phyloP scores from a whole-genome alignment of 768 basidiomycete species.

The Podaxis sp. region DNA sequence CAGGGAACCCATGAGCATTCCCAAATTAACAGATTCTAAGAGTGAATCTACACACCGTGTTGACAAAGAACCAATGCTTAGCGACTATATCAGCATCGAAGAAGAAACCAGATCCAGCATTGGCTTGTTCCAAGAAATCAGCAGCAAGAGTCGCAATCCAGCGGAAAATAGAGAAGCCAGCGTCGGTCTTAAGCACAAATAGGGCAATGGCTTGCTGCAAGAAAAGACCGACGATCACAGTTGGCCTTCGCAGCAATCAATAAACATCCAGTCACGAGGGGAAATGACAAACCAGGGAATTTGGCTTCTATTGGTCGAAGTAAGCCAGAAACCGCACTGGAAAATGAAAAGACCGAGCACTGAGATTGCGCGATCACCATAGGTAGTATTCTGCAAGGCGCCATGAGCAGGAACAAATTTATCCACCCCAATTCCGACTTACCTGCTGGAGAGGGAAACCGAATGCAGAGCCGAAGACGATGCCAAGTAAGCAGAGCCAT shows the following conservation, averaged over 20 bases:
- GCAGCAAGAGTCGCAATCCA: constrained; percentile 79
- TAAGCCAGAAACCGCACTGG: constrained; percentile 70
- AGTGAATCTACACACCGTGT: constrained; percentile 46
- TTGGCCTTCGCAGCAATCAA: constrained; percentile 51
- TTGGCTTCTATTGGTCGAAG: constrained; percentile 58
- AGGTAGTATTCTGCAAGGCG: constrained; percentile 42
- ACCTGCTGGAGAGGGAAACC: constrained; percentile 67
- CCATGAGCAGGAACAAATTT: constrained; percentile 2
- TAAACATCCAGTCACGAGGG: neutral
- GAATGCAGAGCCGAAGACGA: constrained; percentile 86
- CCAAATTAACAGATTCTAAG: neutral
- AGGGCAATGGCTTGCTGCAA: constrained; percentile 84
- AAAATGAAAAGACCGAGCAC: constrained; percentile 79
- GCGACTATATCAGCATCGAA: constrained; percentile 63
- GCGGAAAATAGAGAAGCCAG: constrained; percentile 81
- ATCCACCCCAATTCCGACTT: constrained; percentile 26
- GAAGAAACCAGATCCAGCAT: constrained; percentile 79
- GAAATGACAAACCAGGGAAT: constrained; percentile 65
- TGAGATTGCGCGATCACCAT: constrained; percentile 79
- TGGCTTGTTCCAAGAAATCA: constrained; percentile 73
- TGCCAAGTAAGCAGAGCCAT: constrained; percentile 72
- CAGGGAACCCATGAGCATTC: neutral
- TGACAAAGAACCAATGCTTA: constrained; percentile 86
- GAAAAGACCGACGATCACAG: constrained; percentile 85
- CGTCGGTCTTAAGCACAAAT: constrained; percentile 82